A percentile compares a stretch with the other conserved stretches of the same genome.
These are phyloP conservation scores for Penicillium griseofulvum DNA, from an alignment of 2,329 filamentous ascomycete genomes.

Conservation along the genomic window DNA sequence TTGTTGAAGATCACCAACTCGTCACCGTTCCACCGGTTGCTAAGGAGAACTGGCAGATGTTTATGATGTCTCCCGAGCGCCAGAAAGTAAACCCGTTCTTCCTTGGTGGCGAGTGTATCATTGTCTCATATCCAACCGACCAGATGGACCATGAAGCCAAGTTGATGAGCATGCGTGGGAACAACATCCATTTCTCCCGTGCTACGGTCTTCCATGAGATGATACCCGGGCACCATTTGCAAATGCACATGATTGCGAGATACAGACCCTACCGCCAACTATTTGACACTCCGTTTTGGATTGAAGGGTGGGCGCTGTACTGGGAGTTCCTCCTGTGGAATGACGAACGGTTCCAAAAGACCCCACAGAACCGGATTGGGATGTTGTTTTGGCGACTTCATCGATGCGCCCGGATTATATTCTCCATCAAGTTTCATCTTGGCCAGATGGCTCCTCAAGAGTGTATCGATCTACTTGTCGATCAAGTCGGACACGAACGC, in stretches of 20 bases:
- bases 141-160: constrained; percentile 48
- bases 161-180: constrained; percentile 56
- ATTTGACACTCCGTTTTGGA: constrained; percentile 59
- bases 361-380: constrained; percentile 54
- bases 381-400: constrained; percentile 64
- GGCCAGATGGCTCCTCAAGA: constrained; percentile 53
- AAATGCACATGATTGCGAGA: constrained; percentile 51
- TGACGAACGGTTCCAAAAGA: constrained; percentile 51
- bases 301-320: constrained; percentile 60
- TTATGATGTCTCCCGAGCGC: constrained; percentile 54
- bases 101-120: constrained; percentile 54
- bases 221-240: constrained; percentile 51
- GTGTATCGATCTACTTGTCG: constrained; percentile 57
- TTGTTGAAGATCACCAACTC: constrained; percentile 54
- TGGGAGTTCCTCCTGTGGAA: constrained; percentile 62
- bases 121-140: constrained; percentile 50
- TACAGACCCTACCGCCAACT: constrained; percentile 51
- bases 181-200: constrained; percentile 57
- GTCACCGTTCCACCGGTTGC: constrained; percentile 56
- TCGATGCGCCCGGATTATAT: constrained; percentile 56
- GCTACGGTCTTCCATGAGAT: constrained; percentile 63
- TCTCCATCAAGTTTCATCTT: constrained; percentile 59
- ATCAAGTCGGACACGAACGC: constrained; percentile 58
- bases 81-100: constrained; percentile 61
- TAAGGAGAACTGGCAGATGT: constrained; percentile 55